A percentile compares a stretch with the other conserved stretches of the same genome.
phyloP scores from a whole-genome alignment of 805 yeast genomes.

The Ogataea haglerorum region DNA sequence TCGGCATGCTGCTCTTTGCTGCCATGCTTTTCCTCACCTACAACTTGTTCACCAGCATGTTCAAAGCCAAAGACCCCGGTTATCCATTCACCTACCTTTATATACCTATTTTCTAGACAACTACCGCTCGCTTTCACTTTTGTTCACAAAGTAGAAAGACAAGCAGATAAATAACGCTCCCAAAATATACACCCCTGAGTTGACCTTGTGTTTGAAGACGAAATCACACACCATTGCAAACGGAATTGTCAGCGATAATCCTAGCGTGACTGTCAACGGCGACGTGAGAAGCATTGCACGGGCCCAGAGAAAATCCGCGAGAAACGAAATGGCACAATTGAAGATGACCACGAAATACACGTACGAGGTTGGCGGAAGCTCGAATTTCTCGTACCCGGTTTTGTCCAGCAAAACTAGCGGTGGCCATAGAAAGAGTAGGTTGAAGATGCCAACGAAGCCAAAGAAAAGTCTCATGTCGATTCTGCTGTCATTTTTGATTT shows the following conservation, averaged over 20 bases:
- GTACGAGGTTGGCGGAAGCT: conserved; percentile 54
- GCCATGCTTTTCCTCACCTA: conserved; percentile 36
- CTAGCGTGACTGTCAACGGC: conserved; percentile 94
- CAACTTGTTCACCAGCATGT: conserved; percentile 43
- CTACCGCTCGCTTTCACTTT: conserved; percentile 65
- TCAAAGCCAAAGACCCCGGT: conserved; percentile 41
- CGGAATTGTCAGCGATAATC: conserved; percentile 89
- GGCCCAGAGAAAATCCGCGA: conserved; percentile 95
- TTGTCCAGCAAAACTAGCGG: conserved; percentile 61
- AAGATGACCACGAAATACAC: conserved; percentile 52
- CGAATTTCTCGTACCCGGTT: conserved; percentile 65
- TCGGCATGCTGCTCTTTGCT: conserved; percentile 24
- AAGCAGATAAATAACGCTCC: conserved; percentile 81
- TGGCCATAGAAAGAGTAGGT: conserved; percentile 79
- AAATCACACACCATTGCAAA: conserved; percentile 91
- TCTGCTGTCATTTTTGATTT: conserved; percentile 68
- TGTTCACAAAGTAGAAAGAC: conserved; percentile 82
- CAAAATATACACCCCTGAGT: conserved; percentile 59
- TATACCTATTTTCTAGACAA: conserved; percentile 14
- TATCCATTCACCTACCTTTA: conserved; percentile 43
- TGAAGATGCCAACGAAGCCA: conserved; percentile 91
- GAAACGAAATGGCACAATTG: conserved; percentile 75
- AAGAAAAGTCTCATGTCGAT: conserved; percentile 85
- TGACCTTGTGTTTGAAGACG: conserved; percentile 58
- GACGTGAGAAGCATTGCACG: conserved; percentile 89